Evolutionary conservation across 306 rosid species (phyloP).

Genomic region (Corylus americana): DNA sequence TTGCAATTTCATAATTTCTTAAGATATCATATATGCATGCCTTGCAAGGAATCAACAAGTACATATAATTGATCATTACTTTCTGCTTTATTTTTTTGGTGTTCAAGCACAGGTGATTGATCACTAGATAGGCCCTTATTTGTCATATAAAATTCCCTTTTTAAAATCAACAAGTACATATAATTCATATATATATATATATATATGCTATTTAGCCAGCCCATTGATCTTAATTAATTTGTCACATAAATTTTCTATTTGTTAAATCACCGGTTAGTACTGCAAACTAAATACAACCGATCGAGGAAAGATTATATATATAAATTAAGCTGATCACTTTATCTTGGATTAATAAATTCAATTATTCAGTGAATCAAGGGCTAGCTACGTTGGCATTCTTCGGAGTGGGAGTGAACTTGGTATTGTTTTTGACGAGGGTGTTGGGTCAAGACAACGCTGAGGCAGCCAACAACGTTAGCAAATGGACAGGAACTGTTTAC

Average conservation of each 20-base stretch:
- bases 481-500: constrained; percentile 83
- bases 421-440: constrained; percentile 64
- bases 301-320: not conserved
- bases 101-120: too few species aligned
- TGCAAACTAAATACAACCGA: not conserved
- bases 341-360: too few species aligned
- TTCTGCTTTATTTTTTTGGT: too few species aligned
- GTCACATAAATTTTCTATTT: not conserved
- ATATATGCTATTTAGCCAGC: too few species aligned
- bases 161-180: not conserved
- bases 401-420: constrained; percentile 82
- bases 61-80: too few species aligned
- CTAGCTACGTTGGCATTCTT: constrained; percentile 80
- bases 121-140: not conserved
- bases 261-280: not conserved
- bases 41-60: too few species aligned
- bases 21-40: too few species aligned
- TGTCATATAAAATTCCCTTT: not conserved
- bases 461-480: constrained; percentile 82
- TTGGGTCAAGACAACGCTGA: constrained; percentile 75
- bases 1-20: too few species aligned
- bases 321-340: too few species aligned
- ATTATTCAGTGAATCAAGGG: constrained; percentile 72
- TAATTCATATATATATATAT: too few species aligned
- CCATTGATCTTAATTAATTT: too few species aligned